phyloP scores from a whole-genome alignment of 2,329 filamentous ascomycete species.

The Pseudogymnoascus sp. region DNA sequence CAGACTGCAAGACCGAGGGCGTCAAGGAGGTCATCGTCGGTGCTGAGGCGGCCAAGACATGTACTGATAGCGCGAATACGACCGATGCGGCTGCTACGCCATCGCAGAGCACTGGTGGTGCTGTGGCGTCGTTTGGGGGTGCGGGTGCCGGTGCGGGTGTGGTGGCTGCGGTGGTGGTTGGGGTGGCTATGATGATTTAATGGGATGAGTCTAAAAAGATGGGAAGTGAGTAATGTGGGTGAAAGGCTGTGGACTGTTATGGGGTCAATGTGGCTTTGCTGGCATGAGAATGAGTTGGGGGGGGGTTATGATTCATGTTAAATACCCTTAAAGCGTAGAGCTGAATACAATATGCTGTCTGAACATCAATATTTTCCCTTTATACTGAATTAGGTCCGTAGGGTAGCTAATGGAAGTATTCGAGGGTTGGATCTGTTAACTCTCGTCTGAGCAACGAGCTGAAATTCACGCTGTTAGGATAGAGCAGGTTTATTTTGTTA shows the following conservation, averaged over 20 bases:
- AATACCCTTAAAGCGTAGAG: neutral
- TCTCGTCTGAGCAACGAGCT: too few species aligned
- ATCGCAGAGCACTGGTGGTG: neutral
- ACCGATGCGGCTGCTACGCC: neutral
- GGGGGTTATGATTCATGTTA: neutral
- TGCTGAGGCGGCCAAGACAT: constrained; percentile 13
- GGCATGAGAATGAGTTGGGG: neutral
- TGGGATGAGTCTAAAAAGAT: neutral
- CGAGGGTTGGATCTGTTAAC: too few species aligned
- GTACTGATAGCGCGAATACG: neutral
- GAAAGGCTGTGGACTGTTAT: neutral
- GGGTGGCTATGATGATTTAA: neutral
- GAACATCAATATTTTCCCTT: neutral
- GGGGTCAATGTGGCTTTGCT: neutral
- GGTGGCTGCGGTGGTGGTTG: neutral
- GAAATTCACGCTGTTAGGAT: too few species aligned
- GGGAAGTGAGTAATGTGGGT: neutral
- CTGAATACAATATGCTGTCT: neutral
- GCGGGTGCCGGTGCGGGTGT: neutral
- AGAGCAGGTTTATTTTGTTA: too few species aligned
- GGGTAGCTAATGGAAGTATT: too few species aligned
- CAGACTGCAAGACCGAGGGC: constrained; percentile 50
- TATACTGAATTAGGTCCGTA: too few species aligned
- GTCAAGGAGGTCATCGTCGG: constrained; percentile 36
- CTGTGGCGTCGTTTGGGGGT: neutral